Percentiles rank a stretch among this genome's conserved stretches.
Conservation (phyloP, 2,329 filamentous ascomycete genomes). For the Aspergillus unguis region DNA sequence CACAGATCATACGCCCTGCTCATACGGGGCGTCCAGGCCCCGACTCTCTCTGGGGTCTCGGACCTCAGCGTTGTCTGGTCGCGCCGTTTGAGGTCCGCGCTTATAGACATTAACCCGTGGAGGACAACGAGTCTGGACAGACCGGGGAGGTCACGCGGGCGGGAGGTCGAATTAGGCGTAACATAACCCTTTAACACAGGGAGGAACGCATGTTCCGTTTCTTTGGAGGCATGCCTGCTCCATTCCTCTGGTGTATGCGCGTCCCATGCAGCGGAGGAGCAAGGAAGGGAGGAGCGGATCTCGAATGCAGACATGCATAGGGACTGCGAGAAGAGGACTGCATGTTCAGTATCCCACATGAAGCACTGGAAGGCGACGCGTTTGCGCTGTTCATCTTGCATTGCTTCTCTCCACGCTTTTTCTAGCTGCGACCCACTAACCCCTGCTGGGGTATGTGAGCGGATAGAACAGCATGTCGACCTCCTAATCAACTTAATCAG, state of each 20-base stretch:
- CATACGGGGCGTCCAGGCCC: conserved; percentile 53
- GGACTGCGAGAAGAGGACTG: conserved; percentile 63
- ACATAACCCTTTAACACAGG: conserved; percentile 57
- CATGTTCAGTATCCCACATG: conserved; percentile 65
- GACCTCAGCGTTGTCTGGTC: conserved; percentile 60
- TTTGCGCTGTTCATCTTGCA: conserved; percentile 58
- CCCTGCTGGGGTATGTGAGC: conserved; percentile 24
- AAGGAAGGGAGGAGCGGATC: conserved; percentile 56
- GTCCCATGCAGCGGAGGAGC: conserved; percentile 56
- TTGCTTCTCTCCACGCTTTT: conserved; percentile 52
- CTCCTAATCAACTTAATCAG: conserved; percentile 55
- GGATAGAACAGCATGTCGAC: conserved; percentile 51
- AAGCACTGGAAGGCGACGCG: conserved; percentile 60
- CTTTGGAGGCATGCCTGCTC: conserved; percentile 42
- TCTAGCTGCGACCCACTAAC: conserved; percentile 22
- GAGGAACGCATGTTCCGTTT: conserved; percentile 46
- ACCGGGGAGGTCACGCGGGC: conserved; percentile 46
- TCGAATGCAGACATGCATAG: conserved; percentile 66
- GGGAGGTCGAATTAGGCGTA: conserved; percentile 39
- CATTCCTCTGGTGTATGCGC: conserved; percentile 53
- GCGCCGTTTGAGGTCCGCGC: conserved; percentile 60
- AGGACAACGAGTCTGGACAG: conserved; percentile 55
- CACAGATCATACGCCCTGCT: conserved; percentile 55
- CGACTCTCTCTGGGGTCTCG: conserved; percentile 34
- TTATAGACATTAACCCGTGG: conserved; percentile 61